Percentiles rank a stretch among this genome's conserved stretches.
Evolutionary conservation across 257 asterid species (phyloP).

Genomic region (Euphrasia confusa): DNA sequence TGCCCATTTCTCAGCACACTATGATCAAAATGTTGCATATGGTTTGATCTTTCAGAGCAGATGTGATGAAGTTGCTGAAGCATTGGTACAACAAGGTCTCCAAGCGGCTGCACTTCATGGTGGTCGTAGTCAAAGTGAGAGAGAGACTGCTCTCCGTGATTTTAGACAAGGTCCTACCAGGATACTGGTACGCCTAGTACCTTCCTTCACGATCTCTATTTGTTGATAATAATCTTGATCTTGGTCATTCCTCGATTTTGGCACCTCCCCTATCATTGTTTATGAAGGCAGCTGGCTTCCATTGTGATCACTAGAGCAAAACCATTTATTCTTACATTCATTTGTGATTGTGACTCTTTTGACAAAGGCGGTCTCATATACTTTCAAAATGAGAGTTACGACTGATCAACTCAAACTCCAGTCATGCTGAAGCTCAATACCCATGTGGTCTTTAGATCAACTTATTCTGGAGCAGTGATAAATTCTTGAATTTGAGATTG

Average conservation of each 20-base stretch:
- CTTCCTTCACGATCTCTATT: constrained; percentile 16
- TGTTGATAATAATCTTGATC: constrained; percentile 9
- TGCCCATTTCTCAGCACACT: not conserved
- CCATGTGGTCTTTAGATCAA: not conserved
- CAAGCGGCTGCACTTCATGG: constrained; percentile 85
- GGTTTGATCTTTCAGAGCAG: constrained; percentile 53
- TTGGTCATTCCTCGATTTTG: constrained; percentile 4
- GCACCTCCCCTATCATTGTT: too few species aligned
- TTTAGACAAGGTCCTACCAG: constrained; percentile 71
- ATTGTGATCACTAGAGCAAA: too few species aligned
- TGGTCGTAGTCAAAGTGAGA: constrained; percentile 86
- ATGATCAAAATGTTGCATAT: constrained; percentile 25
- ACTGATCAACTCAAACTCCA: too few species aligned
- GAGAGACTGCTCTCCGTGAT: constrained; percentile 79
- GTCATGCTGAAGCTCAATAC: too few species aligned
- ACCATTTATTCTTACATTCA: too few species aligned
- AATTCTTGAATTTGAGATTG: constrained; percentile 16
- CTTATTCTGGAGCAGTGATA: not conserved
- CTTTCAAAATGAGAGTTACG: too few species aligned
- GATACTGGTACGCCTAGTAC: constrained; percentile 49
- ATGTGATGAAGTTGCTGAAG: constrained; percentile 95
- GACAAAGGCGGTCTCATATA: too few species aligned
- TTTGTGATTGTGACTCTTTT: too few species aligned
- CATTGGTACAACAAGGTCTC: constrained; percentile 67
- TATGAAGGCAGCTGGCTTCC: too few species aligned